These are phyloP conservation scores for Malassezia japonica DNA, from an alignment of 1,284 basidiomycete species.

Conservation along the genomic window DNA sequence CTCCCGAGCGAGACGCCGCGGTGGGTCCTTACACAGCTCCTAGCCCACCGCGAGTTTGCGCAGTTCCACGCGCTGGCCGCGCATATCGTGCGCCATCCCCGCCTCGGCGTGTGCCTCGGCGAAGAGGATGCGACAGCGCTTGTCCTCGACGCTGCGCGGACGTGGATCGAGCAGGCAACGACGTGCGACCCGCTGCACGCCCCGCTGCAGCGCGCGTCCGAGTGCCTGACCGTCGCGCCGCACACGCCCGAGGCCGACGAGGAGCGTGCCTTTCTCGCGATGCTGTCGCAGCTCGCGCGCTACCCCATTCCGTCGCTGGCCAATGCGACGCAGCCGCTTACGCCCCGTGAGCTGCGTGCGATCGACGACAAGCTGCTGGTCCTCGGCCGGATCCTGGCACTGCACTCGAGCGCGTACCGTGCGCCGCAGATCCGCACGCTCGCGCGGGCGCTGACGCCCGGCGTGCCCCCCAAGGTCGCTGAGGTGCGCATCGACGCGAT, in stretches of 20 bases:
- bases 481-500: conserved; percentile 13
- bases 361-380: conserved; percentile 5
- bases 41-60: background rate
- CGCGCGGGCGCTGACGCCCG: background rate
- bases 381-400: conserved; percentile 8
- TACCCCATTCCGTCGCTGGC: background rate
- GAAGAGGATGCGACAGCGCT: conserved; percentile 1
- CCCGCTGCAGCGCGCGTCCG: conserved; percentile 4
- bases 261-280: background rate
- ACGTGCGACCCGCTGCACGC: conserved; percentile 11
- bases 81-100: background rate
- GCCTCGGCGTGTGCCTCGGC: background rate
- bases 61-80: background rate
- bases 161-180: conserved; percentile 7
- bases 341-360: conserved; percentile 8
- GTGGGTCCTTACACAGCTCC: background rate
- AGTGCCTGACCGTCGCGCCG: conserved; percentile 7
- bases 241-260: background rate
- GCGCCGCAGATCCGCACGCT: conserved; percentile 5
- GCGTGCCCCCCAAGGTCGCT: background rate
- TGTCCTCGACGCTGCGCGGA: conserved; percentile 4
- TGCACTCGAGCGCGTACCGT: conserved; percentile 11
- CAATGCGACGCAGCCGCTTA: background rate
- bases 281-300: conserved; percentile 2
- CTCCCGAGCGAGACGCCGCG: background rate